Base-by-base conservation (phyloP, 441 rosid species). In the Cnidoscolus chayamansa region DNA sequence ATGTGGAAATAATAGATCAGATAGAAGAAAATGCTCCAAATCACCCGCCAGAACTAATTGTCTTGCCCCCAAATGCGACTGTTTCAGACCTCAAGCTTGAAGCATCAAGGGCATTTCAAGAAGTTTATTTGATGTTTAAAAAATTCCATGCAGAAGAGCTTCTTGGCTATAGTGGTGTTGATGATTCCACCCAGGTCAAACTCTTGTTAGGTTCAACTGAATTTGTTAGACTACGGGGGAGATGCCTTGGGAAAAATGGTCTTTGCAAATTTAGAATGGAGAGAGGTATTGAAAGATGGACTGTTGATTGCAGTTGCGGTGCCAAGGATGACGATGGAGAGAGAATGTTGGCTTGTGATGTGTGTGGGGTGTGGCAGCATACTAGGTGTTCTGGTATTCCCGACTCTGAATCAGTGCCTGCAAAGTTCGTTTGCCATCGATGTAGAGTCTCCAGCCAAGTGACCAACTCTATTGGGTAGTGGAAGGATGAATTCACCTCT, bases 311-410 rank as follows among this genome's bases (percentile, higher is more conserved):
- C 83, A 72, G 65, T 12, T 89, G 94, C 1, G 94, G 94, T 47
- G 90, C 91, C 1, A 84, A 81, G 77, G 92, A 89, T 20, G 91
- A 89, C 30, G 94, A 89, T 45, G 94, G 94, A 12, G 94, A 89
- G 74, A 82, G 90, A 70, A 89, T 89, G 94, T 32, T 89, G 60
- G 90, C 94, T 7, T 89, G 94, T 51, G 94, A 89, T 66, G 80
- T 78, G 15, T 89, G 94, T 62, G 85, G 89, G 0, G 92, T 85
- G 72, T 89, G 94, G 94, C 90, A 82, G 81, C 94, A 89, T 74
- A 89, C 92, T 0, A 81, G 94, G 74, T 89, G 94, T 70, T 86
- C 86, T 0, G 86, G 89, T 17, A 87, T 87, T 49, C 76, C 73
- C 0, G 91, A 89, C 61, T 80, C 73, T 0, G 88, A 83, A 2